Evolutionary conservation across 208 protist species (phyloP), one percentile per base, ranked within the genome.

Genomic region (Trypanosoma congolense): DNA sequence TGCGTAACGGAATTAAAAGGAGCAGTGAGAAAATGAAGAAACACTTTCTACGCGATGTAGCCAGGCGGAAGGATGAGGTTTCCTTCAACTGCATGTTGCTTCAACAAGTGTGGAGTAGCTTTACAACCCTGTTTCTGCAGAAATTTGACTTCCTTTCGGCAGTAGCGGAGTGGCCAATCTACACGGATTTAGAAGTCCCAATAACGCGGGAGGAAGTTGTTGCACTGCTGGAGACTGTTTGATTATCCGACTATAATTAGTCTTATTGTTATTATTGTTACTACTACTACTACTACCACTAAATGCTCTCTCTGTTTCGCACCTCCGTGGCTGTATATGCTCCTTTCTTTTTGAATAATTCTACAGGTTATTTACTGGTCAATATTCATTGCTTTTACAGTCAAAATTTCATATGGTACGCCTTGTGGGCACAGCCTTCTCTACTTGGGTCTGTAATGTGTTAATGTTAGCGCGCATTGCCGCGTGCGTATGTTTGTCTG

Each of bases 31-130:
- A 80, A 40, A 92, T 94, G 59, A 89, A 90, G 53, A 89, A 77
- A 49, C 83, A 94, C 53, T 88, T 94, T 59, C 59, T 92, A 36
- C 66, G 69, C 18, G 83, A 91, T 60, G 80, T 92, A 2, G 70
- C 51, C 3, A 46, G 56, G 14, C 61, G 42, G 31, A 65, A 75
- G 22, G 64, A 68, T 40, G 83, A 89, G 54, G 78, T 72, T n/a
- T 80, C 73, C 4, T 92, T 94, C 53, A 81, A 92, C 44, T 72
- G 70, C 38, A 87, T 76, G 45, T 73, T 94, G 43, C 61, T 92
- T 50, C 87, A 92, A 57, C 68, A 74, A 5, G 83, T 83, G 18
- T 94, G 87, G 84, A 82, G 83, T 49, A 71, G 90, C 58, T 94
- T 89, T 57, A 63, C 65, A 0, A 60, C 64, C 30, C 51, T 92